Evolutionary conservation across 192 early-diverging fungal species (phyloP).

Genomic region (Allomyces macrogynus): DNA sequence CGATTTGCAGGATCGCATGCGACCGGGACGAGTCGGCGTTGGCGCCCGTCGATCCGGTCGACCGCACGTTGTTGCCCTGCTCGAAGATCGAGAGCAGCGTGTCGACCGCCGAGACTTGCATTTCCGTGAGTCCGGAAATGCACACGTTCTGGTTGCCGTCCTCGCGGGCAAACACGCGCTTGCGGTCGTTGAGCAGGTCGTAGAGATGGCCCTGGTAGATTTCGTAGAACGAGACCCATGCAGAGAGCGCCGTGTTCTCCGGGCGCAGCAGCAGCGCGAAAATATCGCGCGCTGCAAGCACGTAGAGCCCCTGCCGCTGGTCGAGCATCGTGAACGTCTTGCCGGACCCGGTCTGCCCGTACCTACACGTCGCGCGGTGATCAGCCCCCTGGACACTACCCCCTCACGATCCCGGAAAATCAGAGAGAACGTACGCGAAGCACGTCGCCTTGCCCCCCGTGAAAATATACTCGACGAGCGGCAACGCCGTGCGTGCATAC

Average conservation of each 20-base stretch:
- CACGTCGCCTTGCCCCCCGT: constrained; percentile 90
- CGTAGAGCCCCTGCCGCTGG: constrained; percentile 66
- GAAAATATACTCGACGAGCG: constrained; percentile 87
- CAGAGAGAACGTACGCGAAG: constrained; percentile 75
- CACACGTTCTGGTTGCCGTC: constrained; percentile 88
- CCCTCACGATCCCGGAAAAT: too few relatives aligned
- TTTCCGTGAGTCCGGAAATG: constrained; percentile 70
- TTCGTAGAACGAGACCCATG: constrained; percentile 84
- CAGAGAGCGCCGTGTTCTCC: constrained; percentile 50
- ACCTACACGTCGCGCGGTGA: too few relatives aligned
- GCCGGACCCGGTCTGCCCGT: constrained; percentile 76
- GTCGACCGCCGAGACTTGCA: constrained; percentile 64
- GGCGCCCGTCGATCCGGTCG: constrained; percentile 84
- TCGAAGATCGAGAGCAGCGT: constrained; percentile 84
- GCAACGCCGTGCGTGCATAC: constrained; percentile 77
- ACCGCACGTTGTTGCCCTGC: constrained; percentile 67
- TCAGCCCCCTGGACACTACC: too few relatives aligned
- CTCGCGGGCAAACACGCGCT: constrained; percentile 84
- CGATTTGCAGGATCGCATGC: constrained; percentile 90
- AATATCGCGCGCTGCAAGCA: constrained; percentile 78
- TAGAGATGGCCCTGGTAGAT: constrained; percentile 93
- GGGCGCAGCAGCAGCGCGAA: constrained; percentile 51
- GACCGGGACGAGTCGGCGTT: constrained; percentile 90
- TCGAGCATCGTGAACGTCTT: constrained; percentile 98
- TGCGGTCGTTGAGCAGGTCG: constrained; percentile 77